phyloP scores from a whole-genome alignment of 169 alveolate genomes.

The Eimeria sp. region DNA sequence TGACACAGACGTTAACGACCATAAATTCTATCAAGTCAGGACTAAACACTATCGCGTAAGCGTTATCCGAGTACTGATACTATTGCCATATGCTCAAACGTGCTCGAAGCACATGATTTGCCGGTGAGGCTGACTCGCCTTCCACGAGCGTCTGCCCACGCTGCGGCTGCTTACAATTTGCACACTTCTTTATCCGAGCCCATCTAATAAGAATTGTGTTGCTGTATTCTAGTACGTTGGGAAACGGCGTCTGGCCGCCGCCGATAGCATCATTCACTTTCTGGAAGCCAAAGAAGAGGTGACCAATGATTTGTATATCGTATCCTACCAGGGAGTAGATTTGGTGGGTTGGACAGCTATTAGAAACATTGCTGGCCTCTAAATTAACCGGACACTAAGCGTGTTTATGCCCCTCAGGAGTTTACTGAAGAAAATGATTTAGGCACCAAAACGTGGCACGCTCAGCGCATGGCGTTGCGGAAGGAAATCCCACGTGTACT shows the following conservation, averaged over 20 bases:
- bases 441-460: neutral
- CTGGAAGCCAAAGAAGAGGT: conserved; percentile 20
- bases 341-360: neutral
- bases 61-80: neutral
- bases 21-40: conserved; percentile 65
- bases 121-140: neutral
- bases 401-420: neutral
- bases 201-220: neutral
- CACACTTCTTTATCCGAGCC: neutral
- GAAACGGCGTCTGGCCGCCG: conserved; percentile 59
- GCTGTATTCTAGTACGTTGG: conserved; percentile 49
- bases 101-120: neutral
- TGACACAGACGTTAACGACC: conserved; percentile 79
- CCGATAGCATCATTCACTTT: conserved; percentile 10
- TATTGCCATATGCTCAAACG: neutral
- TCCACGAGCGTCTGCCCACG: neutral
- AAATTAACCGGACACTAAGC: neutral
- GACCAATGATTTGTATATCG: neutral
- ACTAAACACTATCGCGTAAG: conserved; percentile 79
- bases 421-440: neutral
- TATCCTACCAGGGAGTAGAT: neutral
- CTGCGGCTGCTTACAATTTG: neutral
- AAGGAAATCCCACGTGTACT: conserved; percentile 19
- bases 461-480: neutral
- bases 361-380: neutral